Percentiles rank a stretch among this genome's conserved stretches.
Evolutionary conservation across 352 stramenopile genomes (phyloP).

Genomic region (Globisporangium camurandrum): DNA sequence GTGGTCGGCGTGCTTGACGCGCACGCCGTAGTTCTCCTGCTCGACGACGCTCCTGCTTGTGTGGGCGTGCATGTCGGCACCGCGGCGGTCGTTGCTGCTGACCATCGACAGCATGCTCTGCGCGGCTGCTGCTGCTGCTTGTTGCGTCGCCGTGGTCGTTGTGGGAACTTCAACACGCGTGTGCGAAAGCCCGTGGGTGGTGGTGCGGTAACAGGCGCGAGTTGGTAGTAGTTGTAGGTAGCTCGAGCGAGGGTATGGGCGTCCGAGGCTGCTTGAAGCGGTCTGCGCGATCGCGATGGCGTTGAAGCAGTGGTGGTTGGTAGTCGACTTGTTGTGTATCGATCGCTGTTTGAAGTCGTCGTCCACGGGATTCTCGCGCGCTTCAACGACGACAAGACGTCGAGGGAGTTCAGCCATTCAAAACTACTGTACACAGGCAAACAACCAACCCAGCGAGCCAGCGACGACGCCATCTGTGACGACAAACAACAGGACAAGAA

Average conservation of each 20-base stretch:
- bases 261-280: not conserved
- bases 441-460: no score
- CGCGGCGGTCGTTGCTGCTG: slow-evolving; percentile 18
- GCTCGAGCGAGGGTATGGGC: not conserved
- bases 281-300: not conserved
- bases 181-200: not conserved
- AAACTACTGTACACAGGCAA: no score
- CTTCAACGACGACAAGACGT: no score
- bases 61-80: not conserved
- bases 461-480: no score
- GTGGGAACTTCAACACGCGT: slow-evolving; percentile 5
- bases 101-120: slow-evolving; percentile 56
- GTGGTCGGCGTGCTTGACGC: slow-evolving; percentile 12
- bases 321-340: no score
- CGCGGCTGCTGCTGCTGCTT: slow-evolving; percentile 11
- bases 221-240: not conserved
- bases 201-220: not conserved
- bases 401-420: no score
- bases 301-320: not conserved
- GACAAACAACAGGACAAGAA: no score
- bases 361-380: no score
- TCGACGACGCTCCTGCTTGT: slow-evolving; percentile 4
- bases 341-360: no score
- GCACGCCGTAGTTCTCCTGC: slow-evolving; percentile 12
- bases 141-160: slow-evolving; percentile 1